phyloP scores from a whole-genome alignment of 768 basidiomycete species.

The Paxillus ammoniavirescens region DNA sequence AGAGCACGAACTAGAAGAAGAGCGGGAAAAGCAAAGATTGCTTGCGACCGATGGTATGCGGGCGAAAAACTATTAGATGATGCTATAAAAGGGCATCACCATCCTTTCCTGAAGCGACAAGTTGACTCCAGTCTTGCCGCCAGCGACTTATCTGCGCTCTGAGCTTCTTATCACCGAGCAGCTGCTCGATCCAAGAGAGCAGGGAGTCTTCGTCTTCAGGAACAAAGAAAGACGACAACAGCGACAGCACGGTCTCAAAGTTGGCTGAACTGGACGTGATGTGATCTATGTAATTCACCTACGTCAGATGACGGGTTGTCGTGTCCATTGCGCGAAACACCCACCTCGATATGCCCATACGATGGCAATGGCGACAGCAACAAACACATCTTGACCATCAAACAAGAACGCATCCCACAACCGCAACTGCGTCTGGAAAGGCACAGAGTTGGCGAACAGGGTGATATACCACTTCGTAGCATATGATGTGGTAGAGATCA shows the following conservation, averaged over 20 bases:
- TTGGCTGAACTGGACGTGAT: conserved; percentile 75
- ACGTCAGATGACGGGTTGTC: conserved; percentile 3
- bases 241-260: conserved; percentile 90
- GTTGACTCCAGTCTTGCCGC: conserved; percentile 76
- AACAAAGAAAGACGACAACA: conserved; percentile 92
- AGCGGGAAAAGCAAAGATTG: not conserved
- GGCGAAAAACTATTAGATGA: not conserved
- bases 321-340: conserved; percentile 18
- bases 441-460: conserved; percentile 91
- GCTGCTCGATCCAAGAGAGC: conserved; percentile 74
- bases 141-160: conserved; percentile 68
- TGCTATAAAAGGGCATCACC: conserved; percentile 55
- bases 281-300: conserved; percentile 53
- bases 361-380: conserved; percentile 82
- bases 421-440: conserved; percentile 91
- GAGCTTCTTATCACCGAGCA: conserved; percentile 62
- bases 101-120: conserved; percentile 66
- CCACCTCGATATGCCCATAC: conserved; percentile 88
- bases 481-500: conserved; percentile 91
- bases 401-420: conserved; percentile 93
- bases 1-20: conserved; percentile 20
- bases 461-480: conserved; percentile 99
- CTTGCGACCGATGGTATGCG: too few relatives aligned
- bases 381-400: conserved; percentile 87
- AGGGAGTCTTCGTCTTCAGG: conserved; percentile 86